Conservation (phyloP, 23 red algal species). For the Chondrus crispus region DNA sequence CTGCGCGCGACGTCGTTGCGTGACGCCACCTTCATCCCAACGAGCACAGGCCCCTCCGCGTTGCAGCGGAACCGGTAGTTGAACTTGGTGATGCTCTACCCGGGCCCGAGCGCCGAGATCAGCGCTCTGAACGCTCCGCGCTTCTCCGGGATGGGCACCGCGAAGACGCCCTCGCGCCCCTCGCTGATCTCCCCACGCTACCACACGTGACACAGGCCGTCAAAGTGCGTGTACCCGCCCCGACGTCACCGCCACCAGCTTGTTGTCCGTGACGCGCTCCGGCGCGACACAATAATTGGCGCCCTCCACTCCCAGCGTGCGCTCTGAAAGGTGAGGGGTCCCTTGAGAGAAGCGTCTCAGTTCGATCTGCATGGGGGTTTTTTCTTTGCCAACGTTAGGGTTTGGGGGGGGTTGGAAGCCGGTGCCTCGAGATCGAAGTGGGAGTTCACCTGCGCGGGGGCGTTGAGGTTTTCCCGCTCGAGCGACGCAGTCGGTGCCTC, state of each 20-base stretch:
- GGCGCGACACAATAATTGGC: constrained; percentile 70
- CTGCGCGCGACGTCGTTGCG: constrained; percentile 45
- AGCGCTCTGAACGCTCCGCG: constrained; percentile 78
- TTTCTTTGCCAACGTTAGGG: no score
- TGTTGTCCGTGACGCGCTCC: constrained; percentile 12
- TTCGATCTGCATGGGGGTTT: no score
- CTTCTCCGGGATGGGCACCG: constrained; percentile 90
- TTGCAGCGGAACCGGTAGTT: constrained; percentile 85
- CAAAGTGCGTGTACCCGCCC: constrained; percentile 99
- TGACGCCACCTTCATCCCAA: constrained; percentile 65
- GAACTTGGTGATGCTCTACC: constrained; percentile 92
- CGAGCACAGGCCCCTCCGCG: constrained; percentile 85
- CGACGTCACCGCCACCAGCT: constrained; percentile 74
- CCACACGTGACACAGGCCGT: constrained; percentile 88
- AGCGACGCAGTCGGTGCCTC: no score
- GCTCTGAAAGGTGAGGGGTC: no score
- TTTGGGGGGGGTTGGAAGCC: no score
- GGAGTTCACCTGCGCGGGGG: no score
- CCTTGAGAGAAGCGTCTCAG: no score
- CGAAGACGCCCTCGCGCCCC: constrained; percentile 89
- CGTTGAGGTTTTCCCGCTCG: no score
- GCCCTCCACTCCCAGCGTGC: constrained; percentile 87
- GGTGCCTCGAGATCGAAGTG: no score
- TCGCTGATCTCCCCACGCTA: constrained; percentile 97
- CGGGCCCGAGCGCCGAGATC: constrained; percentile 68